These are phyloP conservation scores for Irpex sp. DNA, from an alignment of 1,284 basidiomycete genomes.

Conservation along the genomic window DNA sequence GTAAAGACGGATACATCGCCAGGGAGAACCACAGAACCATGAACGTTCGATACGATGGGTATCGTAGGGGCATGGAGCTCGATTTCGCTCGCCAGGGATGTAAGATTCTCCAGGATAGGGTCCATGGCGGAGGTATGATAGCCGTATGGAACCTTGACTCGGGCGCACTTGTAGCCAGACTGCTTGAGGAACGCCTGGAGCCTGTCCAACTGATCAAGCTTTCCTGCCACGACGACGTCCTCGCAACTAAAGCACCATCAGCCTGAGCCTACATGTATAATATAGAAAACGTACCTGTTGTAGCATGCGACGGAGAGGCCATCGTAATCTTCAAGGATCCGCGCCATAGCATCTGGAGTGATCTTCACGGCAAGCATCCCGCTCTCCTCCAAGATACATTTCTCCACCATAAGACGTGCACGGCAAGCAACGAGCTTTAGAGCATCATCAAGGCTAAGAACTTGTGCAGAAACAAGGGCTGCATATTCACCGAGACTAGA, in stretches of 20 bases:
- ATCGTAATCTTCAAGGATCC: conserved; percentile 24
- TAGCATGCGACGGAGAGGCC: conserved; percentile 53
- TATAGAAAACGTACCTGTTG: conserved; percentile 35
- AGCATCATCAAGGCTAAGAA: conserved; percentile 52
- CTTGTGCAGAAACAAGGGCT: conserved; percentile 55
- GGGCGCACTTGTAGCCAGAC: conserved; percentile 34
- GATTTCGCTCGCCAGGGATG: conserved; percentile 33
- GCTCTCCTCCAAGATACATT: conserved; percentile 40
- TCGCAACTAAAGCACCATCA: background rate
- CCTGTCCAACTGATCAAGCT: background rate
- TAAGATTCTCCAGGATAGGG: conserved; percentile 48
- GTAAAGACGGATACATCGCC: conserved; percentile 48
- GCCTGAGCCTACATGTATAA: background rate
- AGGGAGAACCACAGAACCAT: conserved; percentile 47
- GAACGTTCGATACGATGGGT: conserved; percentile 57
- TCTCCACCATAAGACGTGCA: conserved; percentile 47
- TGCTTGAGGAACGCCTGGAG: conserved; percentile 42
- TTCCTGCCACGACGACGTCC: background rate
- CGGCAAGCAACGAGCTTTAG: conserved; percentile 56
- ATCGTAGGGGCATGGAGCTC: conserved; percentile 44
- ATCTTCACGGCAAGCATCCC: conserved; percentile 61
- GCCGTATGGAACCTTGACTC: conserved; percentile 54
- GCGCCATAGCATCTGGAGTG: conserved; percentile 17
- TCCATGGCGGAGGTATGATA: conserved; percentile 64
- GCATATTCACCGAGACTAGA: conserved; percentile 56